A percentile compares a stretch with the other conserved stretches of the same genome.
phyloP scores from a whole-genome alignment of 2,329 filamentous ascomycete genomes.

The Aspergillus viridinutans region DNA sequence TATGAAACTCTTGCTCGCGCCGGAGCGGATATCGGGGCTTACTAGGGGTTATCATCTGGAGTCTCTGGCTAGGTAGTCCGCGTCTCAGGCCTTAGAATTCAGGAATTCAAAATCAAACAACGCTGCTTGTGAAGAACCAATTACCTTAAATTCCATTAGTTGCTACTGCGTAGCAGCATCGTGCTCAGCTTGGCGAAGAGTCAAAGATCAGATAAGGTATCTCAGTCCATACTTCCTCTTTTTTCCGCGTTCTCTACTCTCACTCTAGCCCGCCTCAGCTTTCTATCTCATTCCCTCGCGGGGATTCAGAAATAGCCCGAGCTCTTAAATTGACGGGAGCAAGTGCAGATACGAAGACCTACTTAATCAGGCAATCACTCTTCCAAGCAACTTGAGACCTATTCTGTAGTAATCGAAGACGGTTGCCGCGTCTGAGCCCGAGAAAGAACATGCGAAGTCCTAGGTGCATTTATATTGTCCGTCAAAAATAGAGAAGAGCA shows the following conservation, averaged over 20 bases:
- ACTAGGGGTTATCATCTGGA: slow-evolving; percentile 18
- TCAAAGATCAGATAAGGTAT: neutral
- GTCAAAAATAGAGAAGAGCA: neutral
- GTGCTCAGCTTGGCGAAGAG: neutral
- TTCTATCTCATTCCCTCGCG: neutral
- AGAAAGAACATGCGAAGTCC: neutral
- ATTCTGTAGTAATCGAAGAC: neutral
- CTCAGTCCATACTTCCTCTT: neutral
- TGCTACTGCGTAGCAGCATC: neutral
- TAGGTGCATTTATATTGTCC: neutral
- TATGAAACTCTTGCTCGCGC: slow-evolving; percentile 85
- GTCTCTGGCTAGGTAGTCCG: neutral
- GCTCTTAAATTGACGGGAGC: slow-evolving; percentile 2
- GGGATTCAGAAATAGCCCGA: neutral
- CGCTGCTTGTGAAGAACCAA: neutral
- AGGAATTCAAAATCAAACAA: neutral
- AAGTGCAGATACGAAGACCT: neutral
- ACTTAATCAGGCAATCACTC: neutral
- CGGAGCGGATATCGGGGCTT: slow-evolving; percentile 59
- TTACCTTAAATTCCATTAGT: neutral
- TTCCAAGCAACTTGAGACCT: neutral
- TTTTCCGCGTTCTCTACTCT: neutral
- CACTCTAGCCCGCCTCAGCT: neutral
- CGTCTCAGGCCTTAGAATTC: neutral
- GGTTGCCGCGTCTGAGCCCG: neutral